A percentile compares a stretch with the other conserved stretches of the same genome.
phyloP scores from a whole-genome alignment of 306 rosid genomes.

The Vigna unguiculata region DNA sequence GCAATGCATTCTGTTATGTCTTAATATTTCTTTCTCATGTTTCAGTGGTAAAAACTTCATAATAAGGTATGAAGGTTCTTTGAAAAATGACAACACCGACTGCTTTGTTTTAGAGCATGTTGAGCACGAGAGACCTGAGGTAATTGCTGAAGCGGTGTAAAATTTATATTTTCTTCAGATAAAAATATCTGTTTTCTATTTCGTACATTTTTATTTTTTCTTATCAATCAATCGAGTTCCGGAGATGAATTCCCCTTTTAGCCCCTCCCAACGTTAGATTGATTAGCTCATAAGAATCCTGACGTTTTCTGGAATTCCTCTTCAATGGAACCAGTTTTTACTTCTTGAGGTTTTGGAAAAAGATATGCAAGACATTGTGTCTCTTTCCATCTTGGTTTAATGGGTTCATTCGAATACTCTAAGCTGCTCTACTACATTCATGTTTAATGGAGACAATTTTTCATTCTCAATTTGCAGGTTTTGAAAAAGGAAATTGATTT shows the following conservation, averaged over 20 bases:
- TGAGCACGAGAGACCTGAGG: slow-evolving; percentile 95
- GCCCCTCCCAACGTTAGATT: slow-evolving; percentile 14
- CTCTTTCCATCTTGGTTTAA: slow-evolving; percentile 12
- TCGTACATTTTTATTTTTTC: background rate
- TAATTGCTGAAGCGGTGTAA: slow-evolving; percentile 40
- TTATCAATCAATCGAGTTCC: slow-evolving; percentile 5
- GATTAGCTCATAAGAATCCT: slow-evolving; percentile 21
- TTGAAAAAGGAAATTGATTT: slow-evolving; percentile 79
- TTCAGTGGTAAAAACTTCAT: slow-evolving; percentile 69
- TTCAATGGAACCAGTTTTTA: slow-evolving; percentile 22
- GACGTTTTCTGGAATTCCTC: background rate
- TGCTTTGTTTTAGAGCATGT: slow-evolving; percentile 84
- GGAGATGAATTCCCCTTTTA: slow-evolving; percentile 16
- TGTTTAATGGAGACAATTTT: slow-evolving; percentile 26
- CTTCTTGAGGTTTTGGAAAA: slow-evolving; percentile 60
- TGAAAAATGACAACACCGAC: slow-evolving; percentile 55
- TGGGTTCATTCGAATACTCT: slow-evolving; percentile 10
- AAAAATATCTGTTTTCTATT: background rate
- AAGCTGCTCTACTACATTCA: background rate
- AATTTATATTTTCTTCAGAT: slow-evolving; percentile 3
- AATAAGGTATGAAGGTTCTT: slow-evolving; percentile 65
- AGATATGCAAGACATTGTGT: slow-evolving; percentile 34
- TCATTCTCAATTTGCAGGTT: slow-evolving; percentile 55
- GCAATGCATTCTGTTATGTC: background rate
- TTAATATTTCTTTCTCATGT: slow-evolving; percentile 32